These are phyloP conservation scores for Aspergillus melleus DNA, from an alignment of 2,329 filamentous ascomycete species.

Conservation along the genomic window DNA sequence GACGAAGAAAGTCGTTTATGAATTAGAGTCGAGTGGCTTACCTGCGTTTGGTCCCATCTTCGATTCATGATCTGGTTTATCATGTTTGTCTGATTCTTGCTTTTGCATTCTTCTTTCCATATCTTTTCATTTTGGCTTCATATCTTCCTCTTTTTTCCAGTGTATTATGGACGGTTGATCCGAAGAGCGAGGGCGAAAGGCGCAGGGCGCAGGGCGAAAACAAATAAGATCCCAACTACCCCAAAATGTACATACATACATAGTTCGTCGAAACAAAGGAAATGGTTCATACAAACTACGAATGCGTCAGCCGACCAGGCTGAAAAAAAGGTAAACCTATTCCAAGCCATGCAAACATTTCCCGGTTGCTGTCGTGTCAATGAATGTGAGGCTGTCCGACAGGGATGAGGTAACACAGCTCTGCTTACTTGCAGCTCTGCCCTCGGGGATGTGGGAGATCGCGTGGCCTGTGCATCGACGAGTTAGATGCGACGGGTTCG, in stretches of 20 bases:
- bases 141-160: not conserved
- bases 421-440: not conserved
- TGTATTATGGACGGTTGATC: not conserved
- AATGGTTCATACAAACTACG: not conserved
- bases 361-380: not conserved
- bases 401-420: not conserved
- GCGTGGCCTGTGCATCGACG: too few species aligned
- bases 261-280: not conserved
- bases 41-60: conserved; percentile 73
- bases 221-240: not conserved
- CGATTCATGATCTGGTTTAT: conserved; percentile 55
- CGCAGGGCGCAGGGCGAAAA: not conserved
- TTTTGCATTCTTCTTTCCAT: not conserved
- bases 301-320: not conserved
- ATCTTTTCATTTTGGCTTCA: conserved; percentile 1
- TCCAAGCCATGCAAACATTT: not conserved
- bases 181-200: not conserved
- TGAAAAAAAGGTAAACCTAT: not conserved
- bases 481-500: too few species aligned
- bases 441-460: too few species aligned
- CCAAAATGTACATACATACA: not conserved
- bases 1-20: conserved; percentile 68
- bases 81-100: not conserved
- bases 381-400: not conserved
- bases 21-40: conserved; percentile 64